These are phyloP conservation scores for Claviceps sp. DNA, from an alignment of 2,329 filamentous ascomycete species.

Conservation along the genomic window DNA sequence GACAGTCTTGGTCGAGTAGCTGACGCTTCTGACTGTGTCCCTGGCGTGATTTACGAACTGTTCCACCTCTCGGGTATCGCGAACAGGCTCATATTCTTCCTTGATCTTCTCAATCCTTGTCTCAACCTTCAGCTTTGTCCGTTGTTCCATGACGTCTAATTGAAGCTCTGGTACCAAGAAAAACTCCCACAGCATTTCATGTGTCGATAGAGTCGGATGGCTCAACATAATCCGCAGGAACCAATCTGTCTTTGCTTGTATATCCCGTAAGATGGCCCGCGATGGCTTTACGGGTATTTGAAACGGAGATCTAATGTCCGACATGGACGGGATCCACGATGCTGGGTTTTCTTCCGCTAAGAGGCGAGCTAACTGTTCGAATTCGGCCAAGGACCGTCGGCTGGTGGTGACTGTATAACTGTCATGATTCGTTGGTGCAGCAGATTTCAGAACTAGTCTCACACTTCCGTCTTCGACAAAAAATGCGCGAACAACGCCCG, in stretches of 20 bases:
- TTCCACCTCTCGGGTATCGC: conserved; percentile 77
- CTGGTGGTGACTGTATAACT: conserved; percentile 93
- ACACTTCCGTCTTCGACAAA: conserved; percentile 96
- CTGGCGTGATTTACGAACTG: conserved; percentile 84
- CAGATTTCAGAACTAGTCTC: conserved; percentile 86
- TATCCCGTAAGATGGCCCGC: conserved; percentile 70
- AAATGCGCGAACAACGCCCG: conserved; percentile 85
- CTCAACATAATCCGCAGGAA: conserved; percentile 77
- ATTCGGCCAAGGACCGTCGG: conserved; percentile 74
- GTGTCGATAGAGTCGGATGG: conserved; percentile 86
- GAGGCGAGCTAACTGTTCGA: conserved; percentile 77
- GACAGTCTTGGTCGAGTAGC: conserved; percentile 69
- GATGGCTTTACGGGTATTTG: conserved; percentile 89
- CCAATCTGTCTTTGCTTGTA: conserved; percentile 73
- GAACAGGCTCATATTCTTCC: conserved; percentile 78
- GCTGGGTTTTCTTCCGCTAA: conserved; percentile 83
- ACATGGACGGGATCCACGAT: conserved; percentile 79
- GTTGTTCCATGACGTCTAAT: conserved; percentile 75
- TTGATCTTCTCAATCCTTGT: conserved; percentile 69
- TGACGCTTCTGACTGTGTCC: conserved; percentile 77
- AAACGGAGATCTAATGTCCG: conserved; percentile 72
- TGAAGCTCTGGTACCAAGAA: conserved; percentile 93
- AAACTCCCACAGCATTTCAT: conserved; percentile 98
- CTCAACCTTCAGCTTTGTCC: conserved; percentile 76
- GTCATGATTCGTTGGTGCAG: conserved; percentile 65